These are phyloP conservation scores for Leishmania aethiopica DNA, from an alignment of 208 protist species.

Conservation along the genomic window DNA sequence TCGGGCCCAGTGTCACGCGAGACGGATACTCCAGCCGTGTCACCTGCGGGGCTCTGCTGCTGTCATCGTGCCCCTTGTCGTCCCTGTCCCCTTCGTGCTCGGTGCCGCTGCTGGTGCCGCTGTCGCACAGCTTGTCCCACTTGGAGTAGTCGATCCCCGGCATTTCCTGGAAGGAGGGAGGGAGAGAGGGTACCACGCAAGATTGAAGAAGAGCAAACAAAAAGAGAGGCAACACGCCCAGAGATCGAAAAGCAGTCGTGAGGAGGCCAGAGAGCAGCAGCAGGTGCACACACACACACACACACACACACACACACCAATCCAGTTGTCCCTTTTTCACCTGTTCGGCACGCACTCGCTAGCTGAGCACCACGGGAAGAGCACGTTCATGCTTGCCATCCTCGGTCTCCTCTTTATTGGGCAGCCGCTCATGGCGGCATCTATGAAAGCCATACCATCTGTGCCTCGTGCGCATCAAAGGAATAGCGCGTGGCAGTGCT, in stretches of 20 bases:
- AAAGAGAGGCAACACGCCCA: background rate
- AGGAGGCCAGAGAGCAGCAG: background rate
- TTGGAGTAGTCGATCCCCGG: constrained; percentile 85
- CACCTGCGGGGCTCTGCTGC: constrained; percentile 29
- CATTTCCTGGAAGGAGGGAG: constrained; percentile 6
- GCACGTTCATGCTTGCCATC: background rate
- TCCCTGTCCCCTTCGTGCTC: background rate
- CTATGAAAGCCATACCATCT: too few relatives aligned
- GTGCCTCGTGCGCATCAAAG: background rate
- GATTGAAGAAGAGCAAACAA: background rate
- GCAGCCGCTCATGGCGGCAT: background rate
- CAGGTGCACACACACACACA: background rate
- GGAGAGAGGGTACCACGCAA: background rate
- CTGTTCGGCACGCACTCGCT: background rate
- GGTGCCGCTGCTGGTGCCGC: constrained; percentile 12
- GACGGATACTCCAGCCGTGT: constrained; percentile 69
- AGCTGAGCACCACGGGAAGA: background rate
- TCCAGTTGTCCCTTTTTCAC: background rate
- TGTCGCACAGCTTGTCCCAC: constrained; percentile 71
- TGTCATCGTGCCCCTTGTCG: background rate
- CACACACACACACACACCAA: background rate
- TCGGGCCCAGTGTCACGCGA: constrained; percentile 62
- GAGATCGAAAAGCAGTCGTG: background rate
- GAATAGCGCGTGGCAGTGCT: background rate
- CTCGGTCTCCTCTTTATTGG: background rate